A percentile compares a stretch with the other conserved stretches of the same genome.
Conservation (phyloP, 768 basidiomycete species). For the Fomitopsis pulvina region DNA sequence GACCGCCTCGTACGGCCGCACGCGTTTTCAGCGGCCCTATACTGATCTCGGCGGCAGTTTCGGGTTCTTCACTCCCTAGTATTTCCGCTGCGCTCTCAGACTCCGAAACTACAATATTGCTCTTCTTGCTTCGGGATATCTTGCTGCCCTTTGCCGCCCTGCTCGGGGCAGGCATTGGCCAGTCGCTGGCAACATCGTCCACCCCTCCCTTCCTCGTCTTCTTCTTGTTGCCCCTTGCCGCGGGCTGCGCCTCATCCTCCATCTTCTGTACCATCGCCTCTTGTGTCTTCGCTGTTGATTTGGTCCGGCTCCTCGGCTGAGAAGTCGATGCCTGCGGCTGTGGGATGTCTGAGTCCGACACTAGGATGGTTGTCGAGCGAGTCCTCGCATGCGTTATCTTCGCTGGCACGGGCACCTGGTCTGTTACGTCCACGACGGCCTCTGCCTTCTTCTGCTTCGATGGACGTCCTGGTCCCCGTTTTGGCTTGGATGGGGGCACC, state of each 20-base stretch:
- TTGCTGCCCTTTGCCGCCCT: constrained; percentile 8
- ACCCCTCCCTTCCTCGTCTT: constrained; percentile 16
- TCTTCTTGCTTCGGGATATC: constrained; percentile 12
- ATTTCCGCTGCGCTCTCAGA: constrained; percentile 11
- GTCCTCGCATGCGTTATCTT: constrained; percentile 14
- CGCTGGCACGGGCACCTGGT: constrained; percentile 2
- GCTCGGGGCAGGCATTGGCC: constrained; percentile 1
- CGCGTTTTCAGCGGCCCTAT: neutral
- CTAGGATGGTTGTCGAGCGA: constrained; percentile 13
- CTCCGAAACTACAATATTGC: constrained; percentile 3
- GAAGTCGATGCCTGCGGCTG: neutral
- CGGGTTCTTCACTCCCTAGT: constrained; percentile 11
- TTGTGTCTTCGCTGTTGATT: constrained; percentile 7
- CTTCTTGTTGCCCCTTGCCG: constrained; percentile 7
- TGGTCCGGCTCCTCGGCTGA: constrained; percentile 8
- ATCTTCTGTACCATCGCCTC: neutral
- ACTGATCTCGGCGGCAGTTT: constrained; percentile 3
- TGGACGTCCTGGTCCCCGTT: constrained; percentile 12
- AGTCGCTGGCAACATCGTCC: constrained; percentile 8
- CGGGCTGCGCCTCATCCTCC: neutral
- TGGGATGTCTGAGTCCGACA: constrained; percentile 13
- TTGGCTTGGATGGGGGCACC: constrained; percentile 8
- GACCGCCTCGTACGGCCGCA: no score
- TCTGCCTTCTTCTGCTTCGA: constrained; percentile 9
- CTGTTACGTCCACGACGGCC: neutral